phyloP scores from a whole-genome alignment of 192 early-diverging fungal species.

The Dissophora globulifera region DNA sequence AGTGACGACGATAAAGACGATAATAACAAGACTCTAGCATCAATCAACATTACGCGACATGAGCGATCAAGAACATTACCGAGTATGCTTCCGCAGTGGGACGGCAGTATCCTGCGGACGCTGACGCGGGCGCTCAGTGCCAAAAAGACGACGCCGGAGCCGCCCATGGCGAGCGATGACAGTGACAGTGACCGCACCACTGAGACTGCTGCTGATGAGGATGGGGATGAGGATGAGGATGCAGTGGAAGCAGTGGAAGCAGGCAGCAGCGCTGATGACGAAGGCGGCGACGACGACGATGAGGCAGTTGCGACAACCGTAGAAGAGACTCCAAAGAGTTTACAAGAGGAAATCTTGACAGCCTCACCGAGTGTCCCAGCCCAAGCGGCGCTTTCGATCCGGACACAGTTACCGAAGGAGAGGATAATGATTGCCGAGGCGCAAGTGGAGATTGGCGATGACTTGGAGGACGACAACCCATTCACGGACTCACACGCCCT shows the following conservation, averaged over 20 bases:
- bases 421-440: conserved; percentile 40
- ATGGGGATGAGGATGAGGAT: conserved; percentile 3
- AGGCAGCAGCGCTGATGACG: neutral
- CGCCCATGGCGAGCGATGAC: conserved; percentile 38
- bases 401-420: conserved; percentile 9
- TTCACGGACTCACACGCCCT: conserved; percentile 47
- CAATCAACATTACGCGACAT: conserved; percentile 25
- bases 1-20: no score
- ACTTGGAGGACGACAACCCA: conserved; percentile 40
- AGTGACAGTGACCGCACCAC: conserved; percentile 27
- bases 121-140: conserved; percentile 27
- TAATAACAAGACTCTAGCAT: no score
- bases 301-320: neutral
- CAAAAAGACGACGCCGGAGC: conserved; percentile 18
- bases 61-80: conserved; percentile 43
- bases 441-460: conserved; percentile 47
- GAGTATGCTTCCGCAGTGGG: conserved; percentile 42
- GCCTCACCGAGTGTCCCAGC: conserved; percentile 17
- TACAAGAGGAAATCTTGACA: neutral
- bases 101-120: conserved; percentile 29
- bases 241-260: neutral
- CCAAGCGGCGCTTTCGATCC: conserved; percentile 13
- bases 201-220: conserved; percentile 1
- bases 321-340: neutral
- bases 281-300: neutral